phyloP scores from a whole-genome alignment of 129 eudicot genomes.

The Pulicaria dysenterica region DNA sequence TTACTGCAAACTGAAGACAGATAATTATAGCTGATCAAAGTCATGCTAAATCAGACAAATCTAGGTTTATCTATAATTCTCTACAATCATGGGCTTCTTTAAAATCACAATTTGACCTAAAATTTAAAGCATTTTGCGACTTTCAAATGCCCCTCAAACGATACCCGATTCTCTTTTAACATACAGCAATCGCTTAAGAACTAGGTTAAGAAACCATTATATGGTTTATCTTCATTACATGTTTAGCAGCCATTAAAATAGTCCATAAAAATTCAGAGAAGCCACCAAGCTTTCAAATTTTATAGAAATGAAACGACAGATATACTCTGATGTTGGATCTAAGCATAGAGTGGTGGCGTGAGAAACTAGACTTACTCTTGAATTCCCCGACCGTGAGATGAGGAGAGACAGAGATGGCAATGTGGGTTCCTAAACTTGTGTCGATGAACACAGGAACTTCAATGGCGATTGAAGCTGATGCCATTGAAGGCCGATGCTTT shows the following conservation, averaged over 20 bases:
- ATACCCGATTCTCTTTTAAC: neutral
- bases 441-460: conserved; percentile 54
- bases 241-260: neutral
- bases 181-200: neutral
- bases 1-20: neutral
- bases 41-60: neutral
- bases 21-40: neutral
- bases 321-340: neutral
- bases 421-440: conserved; percentile 66
- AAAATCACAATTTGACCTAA: neutral
- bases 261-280: neutral
- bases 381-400: conserved; percentile 45
- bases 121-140: too few relatives aligned
- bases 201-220: neutral
- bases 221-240: neutral
- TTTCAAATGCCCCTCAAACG: too few relatives aligned
- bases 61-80: neutral
- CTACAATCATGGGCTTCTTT: neutral
- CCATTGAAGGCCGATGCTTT: conserved; percentile 23
- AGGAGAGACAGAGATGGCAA: conserved; percentile 55
- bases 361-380: conserved; percentile 45
- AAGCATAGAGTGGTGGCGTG: conserved; percentile 13
- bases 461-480: conserved; percentile 17
- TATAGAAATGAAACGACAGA: neutral
- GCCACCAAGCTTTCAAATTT: neutral